Conservation (phyloP, 139 green algal species). For the Marvania coccoides region DNA sequence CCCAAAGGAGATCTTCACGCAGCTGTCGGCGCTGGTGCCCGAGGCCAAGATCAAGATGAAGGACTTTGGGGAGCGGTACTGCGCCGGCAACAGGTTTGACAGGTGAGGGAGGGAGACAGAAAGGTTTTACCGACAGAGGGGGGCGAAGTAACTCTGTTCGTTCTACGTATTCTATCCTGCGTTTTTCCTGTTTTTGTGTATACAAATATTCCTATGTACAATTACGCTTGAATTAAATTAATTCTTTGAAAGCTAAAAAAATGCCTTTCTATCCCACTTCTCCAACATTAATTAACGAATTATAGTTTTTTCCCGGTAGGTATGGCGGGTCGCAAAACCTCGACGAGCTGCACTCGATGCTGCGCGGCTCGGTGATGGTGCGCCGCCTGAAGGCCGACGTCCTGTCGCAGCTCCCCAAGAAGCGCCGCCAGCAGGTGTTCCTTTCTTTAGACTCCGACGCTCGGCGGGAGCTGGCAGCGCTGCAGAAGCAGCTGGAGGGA, state of each 20-base stretch:
- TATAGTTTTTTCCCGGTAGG: too few relatives aligned
- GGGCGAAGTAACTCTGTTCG: not conserved
- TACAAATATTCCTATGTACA: too few relatives aligned
- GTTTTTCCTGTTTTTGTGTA: too few relatives aligned
- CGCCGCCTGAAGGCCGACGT: slow-evolving; percentile 87
- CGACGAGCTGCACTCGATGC: slow-evolving; percentile 74
- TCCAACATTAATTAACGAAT: too few relatives aligned
- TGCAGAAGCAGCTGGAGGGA: slow-evolving; percentile 19
- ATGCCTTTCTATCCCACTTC: too few relatives aligned
- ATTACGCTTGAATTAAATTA: too few relatives aligned
- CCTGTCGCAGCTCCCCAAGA: slow-evolving; percentile 81
- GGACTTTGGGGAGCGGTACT: slow-evolving; percentile 79
- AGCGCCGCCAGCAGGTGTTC: slow-evolving; percentile 75
- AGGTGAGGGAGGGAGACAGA: slow-evolving; percentile 1
- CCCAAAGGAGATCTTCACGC: slow-evolving; percentile 63
- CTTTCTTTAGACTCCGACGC: slow-evolving; percentile 25
- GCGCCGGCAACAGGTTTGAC: slow-evolving; percentile 23
- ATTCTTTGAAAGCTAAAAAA: too few relatives aligned
- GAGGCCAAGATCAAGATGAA: slow-evolving; percentile 46
- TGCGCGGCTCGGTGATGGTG: slow-evolving; percentile 78
- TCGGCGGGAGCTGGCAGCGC: slow-evolving; percentile 19
- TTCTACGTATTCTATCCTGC: not conserved
- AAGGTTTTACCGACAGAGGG: not conserved
- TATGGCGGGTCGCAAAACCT: slow-evolving; percentile 55
- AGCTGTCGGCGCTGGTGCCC: slow-evolving; percentile 59